These are phyloP conservation scores for Populus hybrid DNA, from an alignment of 441 rosid genomes.

Conservation along the genomic window DNA sequence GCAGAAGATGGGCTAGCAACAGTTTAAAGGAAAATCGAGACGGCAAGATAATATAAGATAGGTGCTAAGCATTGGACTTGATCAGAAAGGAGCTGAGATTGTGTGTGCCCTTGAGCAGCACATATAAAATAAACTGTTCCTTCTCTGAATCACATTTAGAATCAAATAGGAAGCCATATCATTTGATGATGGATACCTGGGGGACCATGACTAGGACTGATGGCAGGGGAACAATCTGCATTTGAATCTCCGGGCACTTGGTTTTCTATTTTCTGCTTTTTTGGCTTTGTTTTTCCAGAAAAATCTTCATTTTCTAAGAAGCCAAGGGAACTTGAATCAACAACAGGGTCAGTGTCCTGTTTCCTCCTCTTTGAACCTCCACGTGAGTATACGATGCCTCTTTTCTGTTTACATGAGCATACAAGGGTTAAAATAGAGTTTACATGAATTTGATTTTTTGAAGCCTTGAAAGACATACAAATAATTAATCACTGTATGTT, in stretches of 20 bases:
- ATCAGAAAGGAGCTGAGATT: background rate
- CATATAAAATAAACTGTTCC: no score
- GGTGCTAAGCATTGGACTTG: background rate
- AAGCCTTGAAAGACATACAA: background rate
- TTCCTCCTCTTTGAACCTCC: slow-evolving; percentile 36
- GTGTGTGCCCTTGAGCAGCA: no score
- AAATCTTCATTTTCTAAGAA: slow-evolving; percentile 12
- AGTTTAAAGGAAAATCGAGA: background rate
- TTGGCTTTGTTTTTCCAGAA: slow-evolving; percentile 10
- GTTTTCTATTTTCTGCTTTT: slow-evolving; percentile 32
- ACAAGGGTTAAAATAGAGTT: background rate
- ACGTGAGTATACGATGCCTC: slow-evolving; percentile 45
- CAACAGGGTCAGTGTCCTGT: slow-evolving; percentile 21
- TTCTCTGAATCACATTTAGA: background rate
- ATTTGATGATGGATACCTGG: slow-evolving; percentile 30
- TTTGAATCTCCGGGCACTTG: slow-evolving; percentile 23
- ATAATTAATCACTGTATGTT: background rate
- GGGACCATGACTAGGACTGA: slow-evolving; percentile 10
- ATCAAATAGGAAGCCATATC: background rate
- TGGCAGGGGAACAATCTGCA: slow-evolving; percentile 12
- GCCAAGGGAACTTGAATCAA: slow-evolving; percentile 12
- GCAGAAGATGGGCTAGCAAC: background rate
- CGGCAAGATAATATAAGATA: background rate
- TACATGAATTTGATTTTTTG: background rate
- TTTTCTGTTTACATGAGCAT: slow-evolving; percentile 36